Percentiles rank a stretch among this genome's conserved stretches.
phyloP scores from a whole-genome alignment of 1,139 yeast genomes.

The Nakaseomyces delphensis region DNA sequence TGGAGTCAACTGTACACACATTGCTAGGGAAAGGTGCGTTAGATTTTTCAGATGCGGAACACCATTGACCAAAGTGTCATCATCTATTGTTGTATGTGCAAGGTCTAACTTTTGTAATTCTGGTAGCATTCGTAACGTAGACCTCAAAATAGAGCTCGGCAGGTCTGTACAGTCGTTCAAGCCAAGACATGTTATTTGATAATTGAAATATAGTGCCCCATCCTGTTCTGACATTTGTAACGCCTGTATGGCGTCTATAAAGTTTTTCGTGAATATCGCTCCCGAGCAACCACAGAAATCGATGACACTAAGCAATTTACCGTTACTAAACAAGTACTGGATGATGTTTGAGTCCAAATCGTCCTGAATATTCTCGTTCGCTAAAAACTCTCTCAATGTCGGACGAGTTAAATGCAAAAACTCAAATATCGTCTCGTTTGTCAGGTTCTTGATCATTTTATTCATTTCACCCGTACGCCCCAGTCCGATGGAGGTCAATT shows the following conservation, averaged over 20 bases:
- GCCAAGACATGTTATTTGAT: conserved; percentile 46
- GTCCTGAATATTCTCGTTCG: conserved; percentile 77
- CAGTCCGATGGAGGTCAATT: conserved; percentile 80
- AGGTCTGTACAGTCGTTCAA: conserved; percentile 85
- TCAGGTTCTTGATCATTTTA: conserved; percentile 84
- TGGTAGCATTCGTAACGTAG: conserved; percentile 49
- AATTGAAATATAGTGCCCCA: conserved; percentile 22
- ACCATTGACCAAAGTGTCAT: conserved; percentile 39
- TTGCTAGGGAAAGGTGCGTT: conserved; percentile 70
- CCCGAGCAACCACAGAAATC: conserved; percentile 90
- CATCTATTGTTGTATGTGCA: conserved; percentile 70
- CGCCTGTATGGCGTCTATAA: conserved; percentile 30
- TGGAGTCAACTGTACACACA: conserved; percentile 71
- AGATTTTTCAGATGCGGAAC: conserved; percentile 48
- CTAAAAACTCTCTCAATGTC: conserved; percentile 67
- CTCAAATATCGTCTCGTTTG: conserved; percentile 56
- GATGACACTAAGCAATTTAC: conserved; percentile 54
- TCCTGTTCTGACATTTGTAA: conserved; percentile 8
- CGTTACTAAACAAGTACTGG: conserved; percentile 49
- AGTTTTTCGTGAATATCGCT: conserved; percentile 53
- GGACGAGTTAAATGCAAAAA: conserved; percentile 57
- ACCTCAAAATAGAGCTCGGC: conserved; percentile 46
- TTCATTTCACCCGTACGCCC: conserved; percentile 89
- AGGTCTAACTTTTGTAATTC: conserved; percentile 64
- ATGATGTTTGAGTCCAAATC: conserved; percentile 63